Evolutionary conservation across 2,329 filamentous ascomycete genomes (phyloP), one percentile per base, ranked within the genome.

Genomic region (Xylaria polymorpha): DNA sequence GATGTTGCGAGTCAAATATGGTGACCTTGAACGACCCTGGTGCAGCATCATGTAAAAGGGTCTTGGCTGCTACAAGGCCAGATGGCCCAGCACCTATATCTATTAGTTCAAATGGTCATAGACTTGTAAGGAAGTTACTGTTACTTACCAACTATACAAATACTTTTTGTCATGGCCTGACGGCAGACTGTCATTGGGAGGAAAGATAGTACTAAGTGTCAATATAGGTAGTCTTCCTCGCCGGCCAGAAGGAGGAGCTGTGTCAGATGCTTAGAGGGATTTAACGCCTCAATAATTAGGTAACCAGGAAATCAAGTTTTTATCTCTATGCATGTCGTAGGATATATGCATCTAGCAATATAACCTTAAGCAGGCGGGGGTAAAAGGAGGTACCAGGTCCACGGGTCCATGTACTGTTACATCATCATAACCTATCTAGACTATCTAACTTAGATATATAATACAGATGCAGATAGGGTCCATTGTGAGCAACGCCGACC

Each of bases 41-140:
- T 0, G 86, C 83, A 39, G 83, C 83, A 76, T 89, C 84, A 80
- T 89, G 84, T 70, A 94, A 84, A 35, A 96, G 83, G 0, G 90
- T 91, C 81, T 95, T 96, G 73, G 90, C 90, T 10, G 89, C 88
- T 18, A 90, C 88, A 25, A 92, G 85, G 43, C 90, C 91, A 1
- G 90, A 89, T 12, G 90, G 91, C 1, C 90, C 91, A 63, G 89
- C 90, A 61, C 91, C 90, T 92, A 71, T 15, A 61, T 22, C 25
- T 46, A 20, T 56, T 35, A 37, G 62, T 62, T 61, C 58, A 50
- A 44, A 22, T 57, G 44, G 43, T 14, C 1, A 29, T 41, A n/a
- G 2, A 7, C 20, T 7, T n/a, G 10, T 1, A 20, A 39, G 43
- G 29, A 57, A 29, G 10, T 1, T 51, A 29, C 35, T 20, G 22